A percentile compares a stretch with the other conserved stretches of the same genome.
These are phyloP conservation scores for Ceriops zippeliana DNA, from an alignment of 345 rosid species.

Conservation along the genomic window DNA sequence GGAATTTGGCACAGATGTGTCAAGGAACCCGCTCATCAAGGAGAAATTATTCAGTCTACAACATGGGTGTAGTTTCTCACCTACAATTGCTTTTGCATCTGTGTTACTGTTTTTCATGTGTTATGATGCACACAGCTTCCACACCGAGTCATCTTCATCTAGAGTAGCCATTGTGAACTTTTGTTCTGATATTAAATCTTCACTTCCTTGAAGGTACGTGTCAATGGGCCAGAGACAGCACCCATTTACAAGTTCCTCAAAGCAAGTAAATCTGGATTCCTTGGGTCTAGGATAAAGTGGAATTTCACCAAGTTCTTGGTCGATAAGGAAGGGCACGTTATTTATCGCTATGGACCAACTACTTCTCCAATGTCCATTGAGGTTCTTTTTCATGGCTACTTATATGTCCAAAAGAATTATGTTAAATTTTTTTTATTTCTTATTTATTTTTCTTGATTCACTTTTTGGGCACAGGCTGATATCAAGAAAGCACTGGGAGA, in stretches of 20 bases:
- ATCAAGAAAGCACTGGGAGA: conserved; percentile 65
- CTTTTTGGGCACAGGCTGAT: conserved; percentile 42
- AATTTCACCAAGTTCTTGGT: conserved; percentile 88
- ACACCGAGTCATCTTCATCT: background rate
- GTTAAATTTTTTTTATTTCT: background rate
- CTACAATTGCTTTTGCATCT: background rate
- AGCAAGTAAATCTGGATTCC: conserved; percentile 44
- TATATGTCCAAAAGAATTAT: no score
- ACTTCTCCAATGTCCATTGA: conserved; percentile 64
- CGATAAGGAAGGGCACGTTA: conserved; percentile 58
- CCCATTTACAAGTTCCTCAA: conserved; percentile 81
- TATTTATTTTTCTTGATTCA: background rate
- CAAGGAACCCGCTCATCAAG: no score
- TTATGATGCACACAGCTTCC: background rate
- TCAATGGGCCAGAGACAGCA: conserved; percentile 65
- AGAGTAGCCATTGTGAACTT: background rate
- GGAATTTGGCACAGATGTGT: no score
- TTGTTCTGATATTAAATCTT: background rate
- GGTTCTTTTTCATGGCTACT: conserved; percentile 33
- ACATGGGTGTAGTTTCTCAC: no score
- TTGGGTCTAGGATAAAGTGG: conserved; percentile 83
- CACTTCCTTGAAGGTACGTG: conserved; percentile 47
- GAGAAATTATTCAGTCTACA: no score
- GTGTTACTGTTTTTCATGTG: background rate
- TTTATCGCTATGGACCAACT: conserved; percentile 59